A percentile compares a stretch with the other conserved stretches of the same genome.
These are phyloP conservation scores for Ehretia macrophylla DNA, from an alignment of 257 asterid genomes.

Conservation along the genomic window DNA sequence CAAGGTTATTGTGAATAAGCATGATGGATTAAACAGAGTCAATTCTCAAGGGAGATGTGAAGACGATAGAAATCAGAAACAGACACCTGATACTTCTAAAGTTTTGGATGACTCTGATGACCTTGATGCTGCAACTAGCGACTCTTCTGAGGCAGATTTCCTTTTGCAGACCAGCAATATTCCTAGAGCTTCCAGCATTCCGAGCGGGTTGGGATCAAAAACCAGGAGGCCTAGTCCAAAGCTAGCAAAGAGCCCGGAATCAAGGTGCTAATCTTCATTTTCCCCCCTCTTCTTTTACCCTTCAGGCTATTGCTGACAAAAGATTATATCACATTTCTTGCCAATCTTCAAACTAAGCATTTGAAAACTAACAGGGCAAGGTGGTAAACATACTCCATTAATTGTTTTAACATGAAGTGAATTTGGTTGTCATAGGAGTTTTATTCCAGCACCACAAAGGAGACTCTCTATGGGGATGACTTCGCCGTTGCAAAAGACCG, in stretches of 20 bases:
- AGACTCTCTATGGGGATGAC: conserved; percentile 37
- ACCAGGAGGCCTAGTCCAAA: conserved; percentile 46
- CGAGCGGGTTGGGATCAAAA: conserved; percentile 42
- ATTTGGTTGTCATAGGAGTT: conserved; percentile 43
- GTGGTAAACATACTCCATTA: background rate
- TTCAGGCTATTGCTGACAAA: background rate
- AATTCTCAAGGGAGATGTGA: conserved; percentile 21
- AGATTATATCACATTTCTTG: too few species aligned
- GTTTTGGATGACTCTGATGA: conserved; percentile 45
- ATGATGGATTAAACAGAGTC: conserved; percentile 25
- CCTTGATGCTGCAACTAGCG: conserved; percentile 55
- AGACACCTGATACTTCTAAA: background rate
- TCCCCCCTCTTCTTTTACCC: background rate
- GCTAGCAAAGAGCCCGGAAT: conserved; percentile 42
- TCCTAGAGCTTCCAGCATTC: conserved; percentile 30
- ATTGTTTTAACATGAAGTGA: background rate
- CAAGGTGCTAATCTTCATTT: conserved; percentile 31
- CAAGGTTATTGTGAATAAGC: conserved; percentile 37
- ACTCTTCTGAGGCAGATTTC: conserved; percentile 66
- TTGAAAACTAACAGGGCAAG: too few species aligned
- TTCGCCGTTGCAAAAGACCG: conserved; percentile 32
- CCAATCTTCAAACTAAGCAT: too few species aligned
- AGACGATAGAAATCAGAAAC: conserved; percentile 26
- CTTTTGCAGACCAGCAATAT: conserved; percentile 30
- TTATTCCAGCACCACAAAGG: conserved; percentile 51